Evolutionary conservation across 805 yeast species (phyloP).

Genomic region (Cyberlindnera misumaiensis): DNA sequence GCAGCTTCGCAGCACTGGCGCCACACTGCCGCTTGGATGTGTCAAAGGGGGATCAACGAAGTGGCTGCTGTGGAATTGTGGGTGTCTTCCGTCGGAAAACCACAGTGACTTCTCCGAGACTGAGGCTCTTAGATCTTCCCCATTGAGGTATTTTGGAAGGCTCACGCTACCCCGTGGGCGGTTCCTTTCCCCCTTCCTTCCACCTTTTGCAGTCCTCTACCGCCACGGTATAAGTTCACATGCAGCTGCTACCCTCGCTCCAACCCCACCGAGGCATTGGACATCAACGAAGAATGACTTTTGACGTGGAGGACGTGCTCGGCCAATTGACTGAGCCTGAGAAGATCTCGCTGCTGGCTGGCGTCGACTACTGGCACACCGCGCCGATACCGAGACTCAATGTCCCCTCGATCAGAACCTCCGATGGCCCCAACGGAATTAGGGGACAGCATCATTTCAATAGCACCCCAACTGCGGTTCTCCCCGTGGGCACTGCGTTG

Average conservation of each 20-base stretch:
- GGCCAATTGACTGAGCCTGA: conserved; percentile 10
- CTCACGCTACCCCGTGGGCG: too few relatives aligned
- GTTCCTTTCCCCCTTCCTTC: not conserved
- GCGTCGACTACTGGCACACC: conserved; percentile 45
- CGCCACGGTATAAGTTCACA: too few relatives aligned
- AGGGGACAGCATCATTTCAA: conserved; percentile 48
- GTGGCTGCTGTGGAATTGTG: too few relatives aligned
- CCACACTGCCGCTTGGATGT: too few relatives aligned
- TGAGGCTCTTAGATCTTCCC: too few relatives aligned
- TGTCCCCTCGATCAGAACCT: conserved; percentile 38
- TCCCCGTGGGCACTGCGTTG: conserved; percentile 53
- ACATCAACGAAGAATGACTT: not conserved
- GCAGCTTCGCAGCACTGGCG: too few relatives aligned
- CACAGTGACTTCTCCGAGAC: too few relatives aligned
- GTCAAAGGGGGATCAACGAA: too few relatives aligned
- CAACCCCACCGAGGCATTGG: not conserved
- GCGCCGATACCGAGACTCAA: conserved; percentile 26
- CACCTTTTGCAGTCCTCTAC: too few relatives aligned
- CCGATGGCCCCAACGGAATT: conserved; percentile 59
- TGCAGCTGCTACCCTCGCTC: too few relatives aligned
- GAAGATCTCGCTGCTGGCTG: conserved; percentile 19
- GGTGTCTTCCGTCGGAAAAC: too few relatives aligned
- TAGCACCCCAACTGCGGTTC: conserved; percentile 45
- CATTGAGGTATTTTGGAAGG: too few relatives aligned
- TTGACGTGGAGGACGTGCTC: conserved; percentile 15